Evolutionary conservation across 2,329 filamentous ascomycete species (phyloP).

Genomic region (Aspergillus aculeatinus): DNA sequence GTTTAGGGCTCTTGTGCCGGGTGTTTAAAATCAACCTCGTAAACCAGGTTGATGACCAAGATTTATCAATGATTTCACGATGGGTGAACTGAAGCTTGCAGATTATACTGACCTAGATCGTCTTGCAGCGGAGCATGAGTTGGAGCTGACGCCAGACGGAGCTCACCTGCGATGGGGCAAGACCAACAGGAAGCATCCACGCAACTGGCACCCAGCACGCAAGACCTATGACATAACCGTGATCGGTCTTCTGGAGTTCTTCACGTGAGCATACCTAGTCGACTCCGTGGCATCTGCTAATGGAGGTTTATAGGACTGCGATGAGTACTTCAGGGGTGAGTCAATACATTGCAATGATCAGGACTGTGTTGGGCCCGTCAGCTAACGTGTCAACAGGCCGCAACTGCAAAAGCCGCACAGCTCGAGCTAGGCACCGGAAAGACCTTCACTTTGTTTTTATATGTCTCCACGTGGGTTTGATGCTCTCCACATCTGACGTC

Average conservation of each 20-base stretch:
- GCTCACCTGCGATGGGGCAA: constrained; percentile 16
- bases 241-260: constrained; percentile 26
- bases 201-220: constrained; percentile 22
- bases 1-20: not conserved
- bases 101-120: not conserved
- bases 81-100: not conserved
- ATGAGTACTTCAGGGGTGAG: constrained; percentile 16
- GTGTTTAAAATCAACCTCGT: not conserved
- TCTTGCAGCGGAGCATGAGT: constrained; percentile 7
- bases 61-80: not conserved
- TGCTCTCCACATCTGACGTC: not conserved
- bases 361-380: not conserved
- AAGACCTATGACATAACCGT: constrained; percentile 26
- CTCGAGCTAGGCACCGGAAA: constrained; percentile 16
- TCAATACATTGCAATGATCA: not conserved
- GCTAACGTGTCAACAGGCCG: constrained; percentile 7
- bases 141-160: constrained; percentile 19
- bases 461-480: constrained; percentile 19
- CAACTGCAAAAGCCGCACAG: constrained; percentile 16
- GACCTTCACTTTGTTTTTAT: constrained; percentile 20
- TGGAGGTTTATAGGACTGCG: constrained; percentile 10
- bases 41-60: not conserved
- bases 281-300: not conserved
- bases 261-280: constrained; percentile 17
- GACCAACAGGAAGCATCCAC: constrained; percentile 21